These are phyloP conservation scores for Erodium texanum DNA, from an alignment of 441 rosid genomes.

Conservation along the genomic window DNA sequence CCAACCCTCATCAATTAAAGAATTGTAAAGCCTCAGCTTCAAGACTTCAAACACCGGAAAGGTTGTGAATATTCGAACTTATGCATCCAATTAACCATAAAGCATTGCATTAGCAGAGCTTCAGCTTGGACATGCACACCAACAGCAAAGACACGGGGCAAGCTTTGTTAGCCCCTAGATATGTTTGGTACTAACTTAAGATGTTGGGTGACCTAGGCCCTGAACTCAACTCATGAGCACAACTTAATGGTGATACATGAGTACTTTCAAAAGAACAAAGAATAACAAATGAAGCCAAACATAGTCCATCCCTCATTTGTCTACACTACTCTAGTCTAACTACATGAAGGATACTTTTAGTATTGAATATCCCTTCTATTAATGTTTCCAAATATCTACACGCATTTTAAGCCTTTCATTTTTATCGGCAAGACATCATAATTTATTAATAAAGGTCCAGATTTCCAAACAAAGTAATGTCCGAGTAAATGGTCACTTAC, in stretches of 20 bases:
- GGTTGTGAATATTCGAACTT: background rate
- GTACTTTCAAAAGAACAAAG: background rate
- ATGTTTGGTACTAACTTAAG: background rate
- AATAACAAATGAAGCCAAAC: background rate
- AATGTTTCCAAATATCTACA: background rate
- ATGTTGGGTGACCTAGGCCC: background rate
- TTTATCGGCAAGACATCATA: background rate
- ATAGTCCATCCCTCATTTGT: background rate
- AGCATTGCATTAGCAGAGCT: background rate
- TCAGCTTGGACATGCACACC: background rate
- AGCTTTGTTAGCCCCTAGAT: background rate
- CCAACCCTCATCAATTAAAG: background rate
- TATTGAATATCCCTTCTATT: background rate
- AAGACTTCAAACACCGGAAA: background rate
- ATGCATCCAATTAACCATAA: background rate
- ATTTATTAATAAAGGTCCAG: background rate
- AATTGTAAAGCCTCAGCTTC: background rate
- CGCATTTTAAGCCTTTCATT: too few relatives aligned
- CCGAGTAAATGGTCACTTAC: constrained; percentile 43
- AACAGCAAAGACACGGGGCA: background rate
- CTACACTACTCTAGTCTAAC: background rate
- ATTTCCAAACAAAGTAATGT: background rate
- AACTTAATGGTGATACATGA: background rate
- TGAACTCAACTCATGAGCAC: background rate
- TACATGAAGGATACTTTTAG: background rate